A percentile compares a stretch with the other conserved stretches of the same genome.
Evolutionary conservation across 345 rosid genomes (phyloP).

Genomic region (Tarenaya hassleriana): DNA sequence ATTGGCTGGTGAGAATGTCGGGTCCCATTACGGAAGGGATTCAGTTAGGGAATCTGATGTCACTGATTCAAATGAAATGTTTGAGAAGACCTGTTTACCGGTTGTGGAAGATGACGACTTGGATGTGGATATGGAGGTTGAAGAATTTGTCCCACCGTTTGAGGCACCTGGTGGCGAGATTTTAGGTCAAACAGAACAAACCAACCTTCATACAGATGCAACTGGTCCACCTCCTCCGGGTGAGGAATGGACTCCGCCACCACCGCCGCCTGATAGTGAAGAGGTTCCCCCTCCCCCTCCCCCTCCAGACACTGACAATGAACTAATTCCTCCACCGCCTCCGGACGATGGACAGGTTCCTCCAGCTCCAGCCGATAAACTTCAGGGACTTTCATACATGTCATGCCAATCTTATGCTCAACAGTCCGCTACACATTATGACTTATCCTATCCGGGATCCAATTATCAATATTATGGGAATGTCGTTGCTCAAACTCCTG

Average conservation of each 20-base stretch:
- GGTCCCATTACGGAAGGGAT: too few relatives aligned
- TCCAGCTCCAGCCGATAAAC: constrained; percentile 58
- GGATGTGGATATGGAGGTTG: too few relatives aligned
- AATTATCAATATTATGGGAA: constrained; percentile 50
- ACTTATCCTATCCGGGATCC: constrained; percentile 44
- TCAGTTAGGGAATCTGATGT: too few relatives aligned
- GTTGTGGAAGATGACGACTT: constrained; percentile 70
- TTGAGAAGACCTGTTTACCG: too few relatives aligned
- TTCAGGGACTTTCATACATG: constrained; percentile 46
- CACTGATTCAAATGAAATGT: constrained; percentile 25
- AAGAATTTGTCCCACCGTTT: constrained; percentile 50
- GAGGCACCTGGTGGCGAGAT: constrained; percentile 21
- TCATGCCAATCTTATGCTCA: constrained; percentile 38
- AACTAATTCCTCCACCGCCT: constrained; percentile 66
- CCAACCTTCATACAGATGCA: constrained; percentile 35
- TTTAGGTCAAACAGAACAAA: constrained; percentile 30
- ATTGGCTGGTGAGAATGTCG: constrained; percentile 20
- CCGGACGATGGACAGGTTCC: too few relatives aligned
- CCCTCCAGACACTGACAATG: constrained; percentile 68
- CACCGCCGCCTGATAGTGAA: constrained; percentile 81
- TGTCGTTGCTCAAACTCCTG: too few relatives aligned
- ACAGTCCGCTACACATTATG: constrained; percentile 52
- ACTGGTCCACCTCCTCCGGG: constrained; percentile 59
- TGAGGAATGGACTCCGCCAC: constrained; percentile 93
- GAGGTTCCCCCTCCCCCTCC: constrained; percentile 82